phyloP scores from a whole-genome alignment of 495 filamentous ascomycete species.

The Sordaria brevicollis region DNA sequence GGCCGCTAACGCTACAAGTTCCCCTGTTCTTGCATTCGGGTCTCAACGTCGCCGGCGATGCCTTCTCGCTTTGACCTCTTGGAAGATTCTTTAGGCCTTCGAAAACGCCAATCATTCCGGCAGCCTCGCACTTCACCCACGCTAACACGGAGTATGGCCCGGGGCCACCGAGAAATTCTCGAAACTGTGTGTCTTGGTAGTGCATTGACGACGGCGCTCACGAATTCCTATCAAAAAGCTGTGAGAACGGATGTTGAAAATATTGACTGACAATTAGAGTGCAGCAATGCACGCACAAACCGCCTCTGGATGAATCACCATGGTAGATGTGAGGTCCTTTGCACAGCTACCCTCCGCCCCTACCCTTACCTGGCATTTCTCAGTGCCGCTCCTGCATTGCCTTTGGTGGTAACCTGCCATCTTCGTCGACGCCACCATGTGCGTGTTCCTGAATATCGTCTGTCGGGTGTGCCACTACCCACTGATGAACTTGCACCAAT shows the following conservation, averaged over 20 bases:
- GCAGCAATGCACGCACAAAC: neutral
- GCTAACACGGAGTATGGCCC: neutral
- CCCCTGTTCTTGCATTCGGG: neutral
- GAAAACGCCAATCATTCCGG: conserved; percentile 16
- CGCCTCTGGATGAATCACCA: neutral
- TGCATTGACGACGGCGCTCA: neutral
- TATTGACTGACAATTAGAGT: neutral
- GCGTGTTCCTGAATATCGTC: conserved; percentile 18
- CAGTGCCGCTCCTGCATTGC: conserved; percentile 21
- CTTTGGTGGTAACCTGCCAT: neutral
- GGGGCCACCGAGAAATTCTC: neutral
- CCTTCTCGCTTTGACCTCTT: conserved; percentile 22
- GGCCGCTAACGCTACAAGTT: neutral
- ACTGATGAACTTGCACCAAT: neutral
- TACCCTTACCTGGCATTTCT: neutral
- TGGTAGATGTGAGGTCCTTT: neutral
- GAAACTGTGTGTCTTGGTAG: neutral
- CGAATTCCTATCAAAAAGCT: neutral
- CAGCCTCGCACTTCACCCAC: neutral
- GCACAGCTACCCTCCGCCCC: neutral
- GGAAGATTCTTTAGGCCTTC: conserved; percentile 26
- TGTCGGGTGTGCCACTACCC: neutral
- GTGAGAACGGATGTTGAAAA: neutral
- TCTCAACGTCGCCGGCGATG: neutral
- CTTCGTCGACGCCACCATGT: neutral